Conservation (phyloP, 345 rosid species). For the Eutrema heterophyllum region DNA sequence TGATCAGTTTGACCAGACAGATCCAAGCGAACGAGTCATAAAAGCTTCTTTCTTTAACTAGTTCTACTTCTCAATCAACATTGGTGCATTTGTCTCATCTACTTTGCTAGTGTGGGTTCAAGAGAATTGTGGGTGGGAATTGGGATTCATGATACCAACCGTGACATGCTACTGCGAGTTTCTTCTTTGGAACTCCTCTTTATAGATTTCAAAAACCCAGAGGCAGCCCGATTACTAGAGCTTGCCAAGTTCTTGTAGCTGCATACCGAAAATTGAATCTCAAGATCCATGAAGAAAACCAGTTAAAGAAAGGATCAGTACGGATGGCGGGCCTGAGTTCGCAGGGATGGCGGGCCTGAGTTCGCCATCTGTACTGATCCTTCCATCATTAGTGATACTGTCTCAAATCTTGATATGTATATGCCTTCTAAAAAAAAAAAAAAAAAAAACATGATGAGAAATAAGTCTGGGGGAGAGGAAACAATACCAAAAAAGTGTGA, state of each 20-base stretch:
- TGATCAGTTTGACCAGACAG: constrained; percentile 52
- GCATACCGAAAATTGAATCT: constrained; percentile 32
- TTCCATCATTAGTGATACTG: too few relatives aligned
- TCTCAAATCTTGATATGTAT: too few relatives aligned
- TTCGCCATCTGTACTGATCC: too few relatives aligned
- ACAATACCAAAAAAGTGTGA: too few relatives aligned
- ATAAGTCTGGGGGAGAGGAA: too few relatives aligned
- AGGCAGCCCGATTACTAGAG: constrained; percentile 49
- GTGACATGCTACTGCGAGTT: constrained; percentile 41
- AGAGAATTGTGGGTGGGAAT: constrained; percentile 52
- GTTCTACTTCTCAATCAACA: constrained; percentile 47
- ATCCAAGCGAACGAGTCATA: constrained; percentile 37
- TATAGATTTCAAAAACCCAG: constrained; percentile 47
- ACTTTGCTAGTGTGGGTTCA: constrained; percentile 50
- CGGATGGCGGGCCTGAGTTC: too few relatives aligned
- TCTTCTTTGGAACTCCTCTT: constrained; percentile 43
- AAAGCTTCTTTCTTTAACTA: constrained; percentile 55
- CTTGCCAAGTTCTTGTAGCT: constrained; percentile 45
- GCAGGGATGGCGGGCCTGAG: too few relatives aligned
- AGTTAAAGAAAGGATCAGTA: too few relatives aligned
- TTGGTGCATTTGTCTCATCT: constrained; percentile 55
- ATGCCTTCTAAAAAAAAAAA: too few relatives aligned
- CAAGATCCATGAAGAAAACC: constrained; percentile 26
- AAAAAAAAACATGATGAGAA: too few relatives aligned
- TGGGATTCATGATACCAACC: constrained; percentile 54